phyloP scores from a whole-genome alignment of 345 rosid species.

The Aquilaria malaccensis region DNA sequence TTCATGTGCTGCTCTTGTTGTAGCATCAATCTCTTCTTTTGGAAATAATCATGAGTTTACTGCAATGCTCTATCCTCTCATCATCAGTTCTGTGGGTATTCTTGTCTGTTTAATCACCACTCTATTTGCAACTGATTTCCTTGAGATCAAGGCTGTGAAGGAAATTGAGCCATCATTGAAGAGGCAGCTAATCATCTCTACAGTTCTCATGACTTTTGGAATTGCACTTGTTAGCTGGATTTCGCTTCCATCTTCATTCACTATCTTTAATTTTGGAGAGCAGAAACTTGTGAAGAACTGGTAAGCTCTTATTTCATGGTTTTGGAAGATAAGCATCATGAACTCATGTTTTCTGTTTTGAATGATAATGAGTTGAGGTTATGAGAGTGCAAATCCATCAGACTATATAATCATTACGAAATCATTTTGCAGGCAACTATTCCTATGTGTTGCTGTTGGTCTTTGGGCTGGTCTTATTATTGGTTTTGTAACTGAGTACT shows the following conservation, averaged over 20 bases:
- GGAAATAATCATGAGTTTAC: conserved; percentile 68
- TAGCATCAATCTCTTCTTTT: conserved; percentile 73
- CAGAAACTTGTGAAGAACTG: conserved; percentile 70
- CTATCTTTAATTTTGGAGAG: conserved; percentile 63
- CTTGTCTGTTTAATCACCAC: conserved; percentile 66
- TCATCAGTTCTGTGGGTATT: conserved; percentile 67
- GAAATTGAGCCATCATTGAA: conserved; percentile 70
- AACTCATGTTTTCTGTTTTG: too few species aligned
- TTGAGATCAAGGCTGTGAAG: conserved; percentile 63
- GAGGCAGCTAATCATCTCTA: conserved; percentile 67
- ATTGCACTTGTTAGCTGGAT: conserved; percentile 50
- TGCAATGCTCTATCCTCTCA: conserved; percentile 64
- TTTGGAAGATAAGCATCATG: not conserved
- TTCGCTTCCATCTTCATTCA: conserved; percentile 60
- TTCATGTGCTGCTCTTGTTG: conserved; percentile 75
- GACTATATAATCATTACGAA: not conserved
- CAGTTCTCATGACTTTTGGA: conserved; percentile 60
- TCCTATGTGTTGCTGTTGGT: conserved; percentile 67
- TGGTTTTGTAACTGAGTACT: conserved; percentile 71
- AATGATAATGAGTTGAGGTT: too few species aligned
- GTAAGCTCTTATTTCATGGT: conserved; percentile 20
- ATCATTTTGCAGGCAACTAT: conserved; percentile 53
- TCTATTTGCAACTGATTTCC: conserved; percentile 64
- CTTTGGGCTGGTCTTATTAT: conserved; percentile 82
- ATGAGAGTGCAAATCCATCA: too few species aligned